A percentile compares a stretch with the other conserved stretches of the same genome.
phyloP scores from a whole-genome alignment of 1,139 yeast genomes.

The Candida tropicalis region DNA sequence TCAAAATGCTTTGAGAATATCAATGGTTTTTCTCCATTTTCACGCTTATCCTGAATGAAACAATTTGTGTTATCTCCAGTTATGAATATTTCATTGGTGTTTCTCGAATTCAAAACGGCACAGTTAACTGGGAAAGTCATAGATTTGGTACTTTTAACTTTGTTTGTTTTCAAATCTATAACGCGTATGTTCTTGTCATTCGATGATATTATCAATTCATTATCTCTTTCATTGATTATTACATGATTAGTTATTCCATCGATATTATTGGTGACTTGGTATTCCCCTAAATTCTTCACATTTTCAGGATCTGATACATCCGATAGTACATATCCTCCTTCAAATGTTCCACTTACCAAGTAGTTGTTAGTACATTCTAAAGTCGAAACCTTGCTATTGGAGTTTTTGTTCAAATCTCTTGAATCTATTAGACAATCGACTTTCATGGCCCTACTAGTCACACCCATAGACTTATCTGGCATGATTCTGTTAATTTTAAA shows the following conservation, averaged over 20 bases:
- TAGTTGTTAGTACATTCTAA: constrained; percentile 45
- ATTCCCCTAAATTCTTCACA: constrained; percentile 35
- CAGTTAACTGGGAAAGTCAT: constrained; percentile 58
- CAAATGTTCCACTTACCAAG: constrained; percentile 57
- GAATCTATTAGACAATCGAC: constrained; percentile 45
- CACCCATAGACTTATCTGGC: constrained; percentile 25
- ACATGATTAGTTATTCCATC: constrained; percentile 63
- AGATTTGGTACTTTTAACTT: constrained; percentile 12
- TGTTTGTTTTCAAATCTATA: constrained; percentile 35
- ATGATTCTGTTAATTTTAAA: constrained; percentile 40
- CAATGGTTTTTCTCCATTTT: constrained; percentile 15
- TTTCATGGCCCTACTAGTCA: constrained; percentile 27
- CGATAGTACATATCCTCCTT: constrained; percentile 51
- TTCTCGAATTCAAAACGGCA: constrained; percentile 40
- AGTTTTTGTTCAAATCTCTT: constrained; percentile 29
- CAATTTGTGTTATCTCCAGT: constrained; percentile 55
- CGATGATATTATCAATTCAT: constrained; percentile 43
- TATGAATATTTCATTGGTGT: constrained; percentile 41
- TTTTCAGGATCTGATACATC: constrained; percentile 29
- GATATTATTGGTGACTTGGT: constrained; percentile 41
- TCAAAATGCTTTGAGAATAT: constrained; percentile 52
- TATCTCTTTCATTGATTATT: constrained; percentile 32
- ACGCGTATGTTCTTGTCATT: constrained; percentile 50
- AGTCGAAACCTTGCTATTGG: constrained; percentile 50
- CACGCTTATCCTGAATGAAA: constrained; percentile 47